Evolutionary conservation across 148 eudicot genomes (phyloP).

Genomic region (Persicaria maculosa): DNA sequence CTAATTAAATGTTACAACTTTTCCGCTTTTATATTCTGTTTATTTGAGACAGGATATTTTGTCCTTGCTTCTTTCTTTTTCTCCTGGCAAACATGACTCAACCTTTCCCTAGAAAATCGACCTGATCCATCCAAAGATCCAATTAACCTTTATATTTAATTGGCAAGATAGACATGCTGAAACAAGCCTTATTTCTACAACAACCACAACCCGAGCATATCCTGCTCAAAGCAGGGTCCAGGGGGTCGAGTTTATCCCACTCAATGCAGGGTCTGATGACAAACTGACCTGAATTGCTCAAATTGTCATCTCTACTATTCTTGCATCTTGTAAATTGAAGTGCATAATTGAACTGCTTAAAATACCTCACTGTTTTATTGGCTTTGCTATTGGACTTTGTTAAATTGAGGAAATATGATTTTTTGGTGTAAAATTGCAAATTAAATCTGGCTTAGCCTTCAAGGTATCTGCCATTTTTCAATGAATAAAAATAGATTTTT

Average conservation of each 20-base stretch:
- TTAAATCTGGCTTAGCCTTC: not conserved
- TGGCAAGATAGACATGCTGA: not conserved
- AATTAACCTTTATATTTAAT: not conserved
- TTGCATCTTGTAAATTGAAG: no score
- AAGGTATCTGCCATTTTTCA: not conserved
- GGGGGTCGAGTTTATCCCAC: no score
- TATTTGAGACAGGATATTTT: not conserved
- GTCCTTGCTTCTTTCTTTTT: constrained; percentile 11
- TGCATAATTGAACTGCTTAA: no score
- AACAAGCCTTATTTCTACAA: not conserved
- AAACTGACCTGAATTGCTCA: no score
- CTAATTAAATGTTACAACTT: not conserved
- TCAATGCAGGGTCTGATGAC: no score
- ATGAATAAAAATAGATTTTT: no score
- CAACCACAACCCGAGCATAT: no score
- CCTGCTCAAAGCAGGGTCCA: no score
- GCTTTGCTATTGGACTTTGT: no score
- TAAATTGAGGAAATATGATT: not conserved
- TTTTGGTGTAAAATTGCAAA: not conserved
- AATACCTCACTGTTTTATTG: no score
- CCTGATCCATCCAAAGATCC: not conserved
- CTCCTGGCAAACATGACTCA: not conserved
- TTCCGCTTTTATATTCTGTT: not conserved
- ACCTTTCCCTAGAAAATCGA: not conserved
- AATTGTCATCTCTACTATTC: no score